These are phyloP conservation scores for Penicillium paxilli DNA, from an alignment of 495 filamentous ascomycete genomes.

Conservation along the genomic window DNA sequence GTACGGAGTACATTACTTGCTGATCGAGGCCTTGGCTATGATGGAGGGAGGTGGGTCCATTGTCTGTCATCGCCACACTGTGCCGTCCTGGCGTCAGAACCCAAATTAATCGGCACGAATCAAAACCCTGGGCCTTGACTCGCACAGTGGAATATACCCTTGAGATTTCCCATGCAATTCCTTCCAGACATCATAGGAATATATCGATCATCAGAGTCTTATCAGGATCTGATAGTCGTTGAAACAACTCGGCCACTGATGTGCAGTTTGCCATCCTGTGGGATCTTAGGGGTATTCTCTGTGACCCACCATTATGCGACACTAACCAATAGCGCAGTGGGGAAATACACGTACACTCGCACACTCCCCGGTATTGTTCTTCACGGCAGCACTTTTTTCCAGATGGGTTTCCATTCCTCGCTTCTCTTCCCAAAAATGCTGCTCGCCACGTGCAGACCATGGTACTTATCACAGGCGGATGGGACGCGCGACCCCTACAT, in stretches of 20 bases:
- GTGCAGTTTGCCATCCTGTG: not conserved
- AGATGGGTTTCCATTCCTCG: not conserved
- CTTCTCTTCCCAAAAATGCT: not conserved
- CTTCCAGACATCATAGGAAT: too few relatives aligned
- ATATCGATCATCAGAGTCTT: too few relatives aligned
- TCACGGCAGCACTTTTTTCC: not conserved
- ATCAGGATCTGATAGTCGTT: too few relatives aligned
- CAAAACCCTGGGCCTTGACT: too few relatives aligned
- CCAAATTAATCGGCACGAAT: not conserved
- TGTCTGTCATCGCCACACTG: constrained; percentile 12
- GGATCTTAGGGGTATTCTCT: not conserved
- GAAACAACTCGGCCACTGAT: not conserved
- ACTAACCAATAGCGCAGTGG: constrained; percentile 6
- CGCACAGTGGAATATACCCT: not conserved
- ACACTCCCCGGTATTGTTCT: not conserved
- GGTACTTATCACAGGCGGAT: constrained; percentile 12
- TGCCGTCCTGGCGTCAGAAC: not conserved
- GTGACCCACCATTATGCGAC: constrained; percentile 7
- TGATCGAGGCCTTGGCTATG: not conserved
- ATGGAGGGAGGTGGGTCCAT: constrained; percentile 8
- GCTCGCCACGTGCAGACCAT: constrained; percentile 27
- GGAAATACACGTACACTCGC: not conserved
- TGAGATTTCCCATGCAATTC: not conserved
- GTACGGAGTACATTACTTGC: too few relatives aligned
- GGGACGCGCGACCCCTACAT: not conserved